phyloP scores from a whole-genome alignment of 163 green algal genomes.

The Chloroidium sp. region DNA sequence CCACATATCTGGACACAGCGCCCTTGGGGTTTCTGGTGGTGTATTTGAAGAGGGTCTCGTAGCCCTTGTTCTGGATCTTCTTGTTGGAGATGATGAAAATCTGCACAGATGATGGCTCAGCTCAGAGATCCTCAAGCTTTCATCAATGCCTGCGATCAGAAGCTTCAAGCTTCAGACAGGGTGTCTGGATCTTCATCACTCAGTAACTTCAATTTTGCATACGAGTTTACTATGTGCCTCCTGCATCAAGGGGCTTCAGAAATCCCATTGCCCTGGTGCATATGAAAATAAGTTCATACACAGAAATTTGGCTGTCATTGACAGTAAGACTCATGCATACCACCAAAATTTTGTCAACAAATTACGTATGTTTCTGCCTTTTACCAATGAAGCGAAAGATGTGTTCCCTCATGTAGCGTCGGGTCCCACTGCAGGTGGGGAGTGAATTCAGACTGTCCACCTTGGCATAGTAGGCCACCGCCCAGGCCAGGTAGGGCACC shows the following conservation, averaged over 20 bases:
- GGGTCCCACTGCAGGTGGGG: background rate
- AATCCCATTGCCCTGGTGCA: background rate
- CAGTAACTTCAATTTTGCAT: background rate
- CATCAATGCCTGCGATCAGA: too few relatives aligned
- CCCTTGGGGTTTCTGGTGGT: constrained; percentile 17
- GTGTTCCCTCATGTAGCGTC: background rate
- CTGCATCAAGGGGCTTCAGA: background rate
- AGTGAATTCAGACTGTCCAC: constrained; percentile 2
- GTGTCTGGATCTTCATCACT: background rate
- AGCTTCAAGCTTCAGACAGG: background rate
- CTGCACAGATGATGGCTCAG: constrained; percentile 9
- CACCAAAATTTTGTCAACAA: background rate
- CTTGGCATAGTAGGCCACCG: constrained; percentile 65
- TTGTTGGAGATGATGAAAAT: constrained; percentile 42
- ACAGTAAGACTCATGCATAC: background rate
- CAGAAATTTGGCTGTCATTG: background rate
- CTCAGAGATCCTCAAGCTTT: background rate
- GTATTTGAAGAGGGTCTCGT: constrained; percentile 44
- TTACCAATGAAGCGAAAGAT: background rate
- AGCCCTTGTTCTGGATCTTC: constrained; percentile 39
- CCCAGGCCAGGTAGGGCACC: constrained; percentile 61
- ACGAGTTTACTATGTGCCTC: background rate
- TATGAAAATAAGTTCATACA: background rate
- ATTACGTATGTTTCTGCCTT: background rate
- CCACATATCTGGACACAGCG: constrained; percentile 9